phyloP scores from a whole-genome alignment of 2,329 filamentous ascomycete genomes.

The Aspergillus pseudonomiae region DNA sequence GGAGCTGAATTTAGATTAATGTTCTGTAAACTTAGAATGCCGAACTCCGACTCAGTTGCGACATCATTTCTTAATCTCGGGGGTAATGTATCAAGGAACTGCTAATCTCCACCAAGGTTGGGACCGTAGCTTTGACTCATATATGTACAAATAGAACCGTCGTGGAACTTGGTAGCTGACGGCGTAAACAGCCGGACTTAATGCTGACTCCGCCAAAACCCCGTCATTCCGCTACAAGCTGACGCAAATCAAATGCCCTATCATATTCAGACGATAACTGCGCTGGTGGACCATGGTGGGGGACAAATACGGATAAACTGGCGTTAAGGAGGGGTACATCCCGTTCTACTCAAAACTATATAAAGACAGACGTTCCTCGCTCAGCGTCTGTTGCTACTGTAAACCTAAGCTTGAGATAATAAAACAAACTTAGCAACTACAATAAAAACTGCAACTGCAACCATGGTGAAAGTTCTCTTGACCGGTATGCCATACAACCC shows the following conservation, averaged over 20 bases:
- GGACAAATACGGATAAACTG: slow-evolving; percentile 7
- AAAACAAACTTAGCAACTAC: not conserved
- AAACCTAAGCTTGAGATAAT: not conserved
- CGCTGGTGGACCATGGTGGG: slow-evolving; percentile 10
- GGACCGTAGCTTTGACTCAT: not conserved
- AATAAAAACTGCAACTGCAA: slow-evolving; percentile 10
- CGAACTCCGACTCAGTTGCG: not conserved
- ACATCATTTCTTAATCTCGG: not conserved
- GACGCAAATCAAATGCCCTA: slow-evolving; percentile 11
- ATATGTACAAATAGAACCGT: not conserved
- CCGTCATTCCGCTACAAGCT: slow-evolving; percentile 5
- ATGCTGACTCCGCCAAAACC: not conserved
- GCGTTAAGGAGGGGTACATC: slow-evolving; percentile 6
- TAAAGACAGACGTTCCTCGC: not conserved
- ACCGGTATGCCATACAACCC: slow-evolving; percentile 31
- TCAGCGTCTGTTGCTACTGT: not conserved
- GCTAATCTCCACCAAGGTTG: not conserved
- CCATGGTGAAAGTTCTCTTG: slow-evolving; percentile 44
- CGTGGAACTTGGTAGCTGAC: not conserved
- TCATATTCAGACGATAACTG: slow-evolving; percentile 10
- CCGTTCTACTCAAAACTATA: not conserved
- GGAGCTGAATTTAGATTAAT: not conserved
- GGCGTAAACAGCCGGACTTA: not conserved
- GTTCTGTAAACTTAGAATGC: not conserved
- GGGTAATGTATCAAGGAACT: not conserved